A percentile compares a stretch with the other conserved stretches of the same genome.
Conservation (phyloP, 1,139 yeast genomes). For the Debaryomycetaceae sp. region DNA sequence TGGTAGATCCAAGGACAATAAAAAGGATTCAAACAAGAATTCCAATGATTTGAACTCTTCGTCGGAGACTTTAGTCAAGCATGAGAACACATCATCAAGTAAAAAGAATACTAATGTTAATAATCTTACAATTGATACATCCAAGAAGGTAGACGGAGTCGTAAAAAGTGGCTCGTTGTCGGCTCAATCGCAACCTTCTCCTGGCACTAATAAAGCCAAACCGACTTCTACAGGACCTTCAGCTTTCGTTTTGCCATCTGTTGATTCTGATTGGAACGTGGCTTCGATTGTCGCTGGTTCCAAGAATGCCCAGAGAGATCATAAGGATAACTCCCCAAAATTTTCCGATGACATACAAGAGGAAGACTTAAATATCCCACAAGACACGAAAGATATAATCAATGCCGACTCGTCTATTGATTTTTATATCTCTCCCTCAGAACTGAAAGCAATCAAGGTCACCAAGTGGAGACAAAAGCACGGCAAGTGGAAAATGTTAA, state of each 20-base stretch:
- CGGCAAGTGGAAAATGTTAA: constrained; percentile 49
- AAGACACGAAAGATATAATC: constrained; percentile 34
- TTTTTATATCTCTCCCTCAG: constrained; percentile 33
- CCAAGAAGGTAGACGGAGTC: not conserved
- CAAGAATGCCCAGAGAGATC: not conserved
- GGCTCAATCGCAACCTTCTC: not conserved
- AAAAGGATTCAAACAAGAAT: constrained; percentile 1
- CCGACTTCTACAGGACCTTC: constrained; percentile 23
- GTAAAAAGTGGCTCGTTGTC: not conserved
- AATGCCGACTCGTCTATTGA: constrained; percentile 41
- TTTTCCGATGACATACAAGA: constrained; percentile 9
- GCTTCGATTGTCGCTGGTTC: not conserved
- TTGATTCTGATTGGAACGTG: not conserved
- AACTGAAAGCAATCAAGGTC: constrained; percentile 36
- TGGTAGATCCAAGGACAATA: constrained; percentile 14
- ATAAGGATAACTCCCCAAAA: constrained; percentile 3
- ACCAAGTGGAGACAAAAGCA: constrained; percentile 44
- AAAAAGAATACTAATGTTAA: not conserved
- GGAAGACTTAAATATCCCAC: constrained; percentile 28
- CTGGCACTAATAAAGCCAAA: not conserved
- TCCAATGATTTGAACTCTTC: constrained; percentile 1
- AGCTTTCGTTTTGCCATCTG: constrained; percentile 45
- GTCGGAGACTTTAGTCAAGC: constrained; percentile 3
- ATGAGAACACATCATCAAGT: not conserved
- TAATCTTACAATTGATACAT: not conserved